Evolutionary conservation across 1,139 yeast species (phyloP), one percentile per base, ranked within the genome.

Genomic region (Cylindricascospora bacillispora): DNA sequence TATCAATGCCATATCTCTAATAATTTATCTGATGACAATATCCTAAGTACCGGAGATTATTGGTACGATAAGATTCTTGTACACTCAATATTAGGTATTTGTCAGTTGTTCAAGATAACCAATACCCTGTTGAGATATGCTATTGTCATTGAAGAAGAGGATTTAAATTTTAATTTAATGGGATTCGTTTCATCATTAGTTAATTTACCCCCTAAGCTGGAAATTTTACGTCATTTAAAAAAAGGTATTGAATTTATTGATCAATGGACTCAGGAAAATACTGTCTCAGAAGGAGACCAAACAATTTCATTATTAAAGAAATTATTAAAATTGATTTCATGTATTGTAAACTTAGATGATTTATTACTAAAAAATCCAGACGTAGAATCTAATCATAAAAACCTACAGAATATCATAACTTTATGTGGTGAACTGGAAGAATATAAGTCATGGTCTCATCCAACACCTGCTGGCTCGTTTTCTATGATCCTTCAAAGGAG

Each of bases 121-220:
- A 45, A 67, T 3, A 51, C 55, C 6, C 53, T 75, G 22, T 72
- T 75, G 1, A 58, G 52, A 31, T 56, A 64, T 12, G 75, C 73
- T n/a, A 77, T 73, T 5, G 58, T 79, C 12, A 73, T 72, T 41
- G 86, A 78, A 43, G 89, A 79, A 44, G 92, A 79, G 45, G 92
- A 79, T 51, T 55, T 79, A 30, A 73, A 74, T 33, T 70, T 79
- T 2, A 67, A 77, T 39, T 60, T 63, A 9, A 70, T 77, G 76
- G 72, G 70, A 29, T 34, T 62, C 10, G 55, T 56, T 31, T 41
- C 54, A n/a, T n/a, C n/a, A 29, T 45, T 58, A 3, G 40, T 52
- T 11, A 35, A 29, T 14, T 36, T 47, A 19, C 36, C 39, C 3
- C 28, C 27, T 18, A 7, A 18, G 10, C 9, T 7, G 10, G 10